phyloP scores from a whole-genome alignment of 2,329 filamentous ascomycete species.

The Penicillium sp. region DNA sequence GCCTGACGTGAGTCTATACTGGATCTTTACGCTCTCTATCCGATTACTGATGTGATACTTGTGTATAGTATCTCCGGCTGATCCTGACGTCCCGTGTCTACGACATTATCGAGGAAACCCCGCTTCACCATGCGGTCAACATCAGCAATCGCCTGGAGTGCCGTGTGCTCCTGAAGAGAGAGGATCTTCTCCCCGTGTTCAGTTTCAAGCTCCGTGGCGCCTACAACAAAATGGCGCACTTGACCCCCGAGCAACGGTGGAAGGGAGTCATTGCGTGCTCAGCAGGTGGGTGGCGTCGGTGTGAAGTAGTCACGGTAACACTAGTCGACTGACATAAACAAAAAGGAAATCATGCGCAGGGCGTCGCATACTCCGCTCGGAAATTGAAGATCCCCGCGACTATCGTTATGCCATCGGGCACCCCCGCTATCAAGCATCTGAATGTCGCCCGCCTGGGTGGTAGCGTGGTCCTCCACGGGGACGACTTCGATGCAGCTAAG shows the following conservation, averaged over 20 bases:
- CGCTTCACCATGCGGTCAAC: conserved; percentile 74
- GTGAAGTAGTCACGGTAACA: too few species aligned
- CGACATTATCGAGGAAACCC: conserved; percentile 84
- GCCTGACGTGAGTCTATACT: conserved; percentile 50
- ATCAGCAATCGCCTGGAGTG: conserved; percentile 87
- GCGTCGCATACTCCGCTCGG: conserved; percentile 87
- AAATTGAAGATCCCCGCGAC: conserved; percentile 93
- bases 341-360: conserved; percentile 82
- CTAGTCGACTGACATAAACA: too few species aligned
- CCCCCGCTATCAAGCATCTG: conserved; percentile 89
- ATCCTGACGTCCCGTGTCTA: conserved; percentile 94
- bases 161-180: conserved; percentile 85
- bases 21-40: conserved; percentile 2
- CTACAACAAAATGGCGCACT: conserved; percentile 98
- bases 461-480: conserved; percentile 80
- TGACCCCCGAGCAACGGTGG: conserved; percentile 73
- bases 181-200: conserved; percentile 94
- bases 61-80: conserved; percentile 87
- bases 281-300: too few species aligned
- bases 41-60: too few species aligned
- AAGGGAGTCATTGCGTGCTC: conserved; percentile 94
- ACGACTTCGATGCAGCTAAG: conserved; percentile 91
- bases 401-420: conserved; percentile 93
- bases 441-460: conserved; percentile 87
- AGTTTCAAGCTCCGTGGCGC: conserved; percentile 97